These are phyloP conservation scores for Osmozyma mogii DNA, from an alignment of 805 yeast species.

Conservation along the genomic window DNA sequence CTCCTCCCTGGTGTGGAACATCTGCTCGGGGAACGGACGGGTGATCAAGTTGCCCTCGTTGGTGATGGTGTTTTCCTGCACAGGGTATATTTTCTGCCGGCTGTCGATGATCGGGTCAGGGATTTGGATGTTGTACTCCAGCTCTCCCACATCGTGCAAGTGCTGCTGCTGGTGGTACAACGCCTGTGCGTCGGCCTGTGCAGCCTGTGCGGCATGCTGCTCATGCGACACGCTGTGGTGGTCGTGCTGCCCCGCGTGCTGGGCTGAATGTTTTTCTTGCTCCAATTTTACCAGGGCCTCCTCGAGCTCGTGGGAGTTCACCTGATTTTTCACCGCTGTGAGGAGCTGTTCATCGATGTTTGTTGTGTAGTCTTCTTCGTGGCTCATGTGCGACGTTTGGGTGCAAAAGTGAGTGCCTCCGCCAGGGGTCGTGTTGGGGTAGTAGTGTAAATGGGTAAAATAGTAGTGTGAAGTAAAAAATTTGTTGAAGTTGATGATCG, in stretches of 20 bases:
- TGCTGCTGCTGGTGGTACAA: conserved; percentile 14
- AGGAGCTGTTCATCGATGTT: conserved; percentile 38
- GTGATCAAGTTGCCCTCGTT: conserved; percentile 46
- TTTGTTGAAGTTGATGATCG: too few relatives aligned
- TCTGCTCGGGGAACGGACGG: conserved; percentile 46
- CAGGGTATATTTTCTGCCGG: conserved; percentile 36
- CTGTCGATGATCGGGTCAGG: conserved; percentile 39
- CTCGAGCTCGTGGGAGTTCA: conserved; percentile 18
- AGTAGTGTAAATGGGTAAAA: conserved; percentile 16
- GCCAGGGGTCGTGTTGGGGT: conserved; percentile 16
- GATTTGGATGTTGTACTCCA: conserved; percentile 37
- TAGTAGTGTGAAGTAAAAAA: too few relatives aligned
- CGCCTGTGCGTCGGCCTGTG: conserved; percentile 13
- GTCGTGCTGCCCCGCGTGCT: conserved; percentile 6
- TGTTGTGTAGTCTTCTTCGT: conserved; percentile 21
- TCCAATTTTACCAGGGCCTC: conserved; percentile 24
- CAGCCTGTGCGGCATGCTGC: conserved; percentile 11
- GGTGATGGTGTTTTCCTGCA: conserved; percentile 36
- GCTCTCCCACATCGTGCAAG: conserved; percentile 22
- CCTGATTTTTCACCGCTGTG: conserved; percentile 26
- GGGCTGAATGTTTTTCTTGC: conserved; percentile 11
- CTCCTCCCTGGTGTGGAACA: conserved; percentile 41
- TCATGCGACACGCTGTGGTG: conserved; percentile 9
- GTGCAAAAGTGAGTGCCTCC: conserved; percentile 8
- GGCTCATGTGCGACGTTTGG: conserved; percentile 15